phyloP scores from a whole-genome alignment of 495 filamentous ascomycete species.

The Tuber melanosporum region DNA sequence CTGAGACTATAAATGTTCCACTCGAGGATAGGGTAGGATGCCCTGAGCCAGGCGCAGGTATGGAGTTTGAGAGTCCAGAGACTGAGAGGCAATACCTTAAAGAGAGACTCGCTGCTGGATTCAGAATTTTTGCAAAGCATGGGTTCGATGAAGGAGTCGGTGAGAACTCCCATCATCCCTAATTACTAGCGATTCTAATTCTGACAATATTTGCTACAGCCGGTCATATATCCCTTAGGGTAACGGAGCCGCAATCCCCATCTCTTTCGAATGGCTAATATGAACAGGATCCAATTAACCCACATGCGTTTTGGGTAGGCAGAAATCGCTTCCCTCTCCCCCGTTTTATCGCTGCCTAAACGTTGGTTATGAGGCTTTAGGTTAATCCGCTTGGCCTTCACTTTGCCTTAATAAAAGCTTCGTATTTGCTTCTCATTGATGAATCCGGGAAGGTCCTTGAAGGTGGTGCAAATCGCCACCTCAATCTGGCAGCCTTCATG shows the following conservation, averaged over 20 bases:
- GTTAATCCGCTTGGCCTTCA: conserved; percentile 69
- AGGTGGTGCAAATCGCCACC: conserved; percentile 54
- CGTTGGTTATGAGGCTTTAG: conserved; percentile 4
- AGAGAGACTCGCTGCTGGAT: conserved; percentile 66
- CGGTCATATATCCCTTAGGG: conserved; percentile 34
- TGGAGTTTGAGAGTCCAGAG: neutral
- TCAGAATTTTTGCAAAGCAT: conserved; percentile 61
- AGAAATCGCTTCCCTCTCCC: neutral
- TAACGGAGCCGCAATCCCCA: neutral
- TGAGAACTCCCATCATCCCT: conserved; percentile 43
- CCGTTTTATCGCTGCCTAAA: neutral
- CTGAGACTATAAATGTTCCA: neutral
- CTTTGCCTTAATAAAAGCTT: conserved; percentile 62
- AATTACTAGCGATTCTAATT: conserved; percentile 5
- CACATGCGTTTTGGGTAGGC: conserved; percentile 59
- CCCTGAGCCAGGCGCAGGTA: neutral
- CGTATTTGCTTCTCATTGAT: conserved; percentile 66
- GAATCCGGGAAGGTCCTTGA: conserved; percentile 60
- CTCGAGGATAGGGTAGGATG: neutral
- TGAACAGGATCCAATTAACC: conserved; percentile 59
- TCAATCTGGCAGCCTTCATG: conserved; percentile 59
- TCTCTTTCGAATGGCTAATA: neutral
- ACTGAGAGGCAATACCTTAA: conserved; percentile 60
- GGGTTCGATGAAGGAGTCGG: conserved; percentile 67
- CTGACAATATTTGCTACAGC: conserved; percentile 8